Conservation (phyloP, 2,329 filamentous ascomycete species). For the Xylariaceae sp. region DNA sequence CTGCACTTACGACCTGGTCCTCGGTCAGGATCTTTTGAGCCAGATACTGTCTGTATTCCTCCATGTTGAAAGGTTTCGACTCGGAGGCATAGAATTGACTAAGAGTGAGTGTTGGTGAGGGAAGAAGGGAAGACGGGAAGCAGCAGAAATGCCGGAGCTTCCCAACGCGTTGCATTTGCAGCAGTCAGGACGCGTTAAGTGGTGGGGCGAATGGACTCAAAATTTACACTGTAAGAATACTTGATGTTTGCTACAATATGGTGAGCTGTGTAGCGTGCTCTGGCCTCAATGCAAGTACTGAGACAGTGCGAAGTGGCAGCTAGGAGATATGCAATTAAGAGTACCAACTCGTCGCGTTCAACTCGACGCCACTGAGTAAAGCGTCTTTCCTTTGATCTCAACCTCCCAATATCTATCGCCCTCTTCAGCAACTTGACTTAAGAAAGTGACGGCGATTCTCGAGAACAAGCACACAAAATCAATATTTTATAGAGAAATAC, state of each 20-base stretch:
- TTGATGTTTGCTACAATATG: too few species aligned
- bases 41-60: conserved; percentile 67
- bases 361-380: too few species aligned
- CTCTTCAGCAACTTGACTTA: too few species aligned
- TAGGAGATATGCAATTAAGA: too few species aligned
- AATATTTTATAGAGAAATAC: neutral
- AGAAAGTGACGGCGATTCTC: neutral
- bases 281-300: too few species aligned
- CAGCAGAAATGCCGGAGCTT: neutral
- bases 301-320: too few species aligned
- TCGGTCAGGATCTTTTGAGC: conserved; percentile 74
- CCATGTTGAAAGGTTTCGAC: conserved; percentile 38
- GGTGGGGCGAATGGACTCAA: conserved; percentile 25
- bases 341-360: neutral
- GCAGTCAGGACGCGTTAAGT: conserved; percentile 28
- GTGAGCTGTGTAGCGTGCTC: too few species aligned
- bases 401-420: too few species aligned
- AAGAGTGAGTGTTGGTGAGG: neutral
- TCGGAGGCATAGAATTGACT: neutral
- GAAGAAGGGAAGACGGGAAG: neutral
- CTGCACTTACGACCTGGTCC: conserved; percentile 58
- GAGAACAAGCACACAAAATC: neutral
- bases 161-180: conserved; percentile 15
- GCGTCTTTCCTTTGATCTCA: too few species aligned
- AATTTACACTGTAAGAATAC: neutral